Evolutionary conservation across 371 early-diverging fungal genomes (phyloP), one percentile per base, ranked within the genome.

Genomic region (Entomophthora muscae): DNA sequence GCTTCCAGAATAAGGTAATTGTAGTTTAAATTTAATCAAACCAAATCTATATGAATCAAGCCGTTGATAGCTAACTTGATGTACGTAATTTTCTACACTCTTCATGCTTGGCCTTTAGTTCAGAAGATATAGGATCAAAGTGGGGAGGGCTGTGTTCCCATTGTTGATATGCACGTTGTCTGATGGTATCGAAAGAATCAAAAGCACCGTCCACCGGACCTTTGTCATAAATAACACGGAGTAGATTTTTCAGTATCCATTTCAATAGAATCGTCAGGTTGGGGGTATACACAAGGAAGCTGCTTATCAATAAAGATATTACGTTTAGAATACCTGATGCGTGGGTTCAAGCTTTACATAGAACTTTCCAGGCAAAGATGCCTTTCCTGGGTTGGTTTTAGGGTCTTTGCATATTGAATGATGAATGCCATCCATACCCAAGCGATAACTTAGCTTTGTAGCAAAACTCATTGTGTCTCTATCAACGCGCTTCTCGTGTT

Each of bases 381-480:
- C 72, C 69, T 90, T 90, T 32, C 67, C 70, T 0, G 74, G 52
- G 26, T 82, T 89, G 0, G 79, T 76, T 66, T 84, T 84, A 17
- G 91, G 91, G 55, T 73, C 76, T 70, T 90, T 90, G 88, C 87
- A 88, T 5, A 89, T 79, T 64, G 88, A 80, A 31, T 80, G 12
- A 3, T 12, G 13, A 10, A 2, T 21, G 7, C 42, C 61, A 33
- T 61, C 33, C n/a, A 10, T 33, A 2, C 42, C 61, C 26, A 28
- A 3, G 1, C 31, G 21, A 27, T 17, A 17, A 42, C 61, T 61
- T 31, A 91, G 72, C 72, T 91, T 91, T 24, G 87, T 82, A 0
- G 91, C 91, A 73, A 88, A 85, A 53, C 80, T 81, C 86, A 88
- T 79, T 0, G 86, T 86, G 66, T 91, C 91, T 13, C 91, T 76